These are phyloP conservation scores for Barnettozyma sucrosica DNA, from an alignment of 805 yeast genomes.

Conservation along the genomic window DNA sequence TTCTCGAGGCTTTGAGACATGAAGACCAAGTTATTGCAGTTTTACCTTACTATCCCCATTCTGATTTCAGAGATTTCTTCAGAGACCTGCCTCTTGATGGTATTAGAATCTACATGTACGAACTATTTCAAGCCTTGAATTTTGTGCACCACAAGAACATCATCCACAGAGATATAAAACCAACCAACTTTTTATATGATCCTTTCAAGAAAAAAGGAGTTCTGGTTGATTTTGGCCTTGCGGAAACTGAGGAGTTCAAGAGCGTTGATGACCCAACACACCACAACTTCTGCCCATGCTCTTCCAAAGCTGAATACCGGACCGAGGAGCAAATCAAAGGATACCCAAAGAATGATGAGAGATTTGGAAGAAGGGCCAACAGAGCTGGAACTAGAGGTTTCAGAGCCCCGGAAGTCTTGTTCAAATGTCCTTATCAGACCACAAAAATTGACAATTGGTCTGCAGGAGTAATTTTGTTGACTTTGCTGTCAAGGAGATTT, in stretches of 20 bases:
- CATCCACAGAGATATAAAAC: slow-evolving; percentile 75
- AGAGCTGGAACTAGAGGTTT: slow-evolving; percentile 93
- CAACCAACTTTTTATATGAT: slow-evolving; percentile 63
- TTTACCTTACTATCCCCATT: slow-evolving; percentile 83
- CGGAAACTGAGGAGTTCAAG: slow-evolving; percentile 39
- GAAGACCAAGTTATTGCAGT: slow-evolving; percentile 94
- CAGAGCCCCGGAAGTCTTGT: slow-evolving; percentile 73
- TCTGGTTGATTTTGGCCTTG: slow-evolving; percentile 76
- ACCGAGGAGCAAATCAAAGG: slow-evolving; percentile 41
- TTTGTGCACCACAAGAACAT: slow-evolving; percentile 63
- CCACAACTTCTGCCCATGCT: slow-evolving; percentile 50
- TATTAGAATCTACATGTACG: slow-evolving; percentile 73
- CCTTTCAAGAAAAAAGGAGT: slow-evolving; percentile 46
- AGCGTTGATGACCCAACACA: slow-evolving; percentile 21
- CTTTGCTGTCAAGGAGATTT: slow-evolving; percentile 72
- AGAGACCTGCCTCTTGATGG: slow-evolving; percentile 75
- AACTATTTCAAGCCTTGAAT: slow-evolving; percentile 65
- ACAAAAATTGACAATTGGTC: slow-evolving; percentile 81
- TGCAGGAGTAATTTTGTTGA: slow-evolving; percentile 70
- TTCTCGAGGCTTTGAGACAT: slow-evolving; percentile 78
- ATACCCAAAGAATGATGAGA: slow-evolving; percentile 78
- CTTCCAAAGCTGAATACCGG: slow-evolving; percentile 25
- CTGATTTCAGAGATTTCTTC: slow-evolving; percentile 84
- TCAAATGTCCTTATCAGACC: slow-evolving; percentile 47
- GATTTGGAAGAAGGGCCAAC: slow-evolving; percentile 89